phyloP scores from a whole-genome alignment of 73 alveolate species.

The Breviolum minutum region DNA sequence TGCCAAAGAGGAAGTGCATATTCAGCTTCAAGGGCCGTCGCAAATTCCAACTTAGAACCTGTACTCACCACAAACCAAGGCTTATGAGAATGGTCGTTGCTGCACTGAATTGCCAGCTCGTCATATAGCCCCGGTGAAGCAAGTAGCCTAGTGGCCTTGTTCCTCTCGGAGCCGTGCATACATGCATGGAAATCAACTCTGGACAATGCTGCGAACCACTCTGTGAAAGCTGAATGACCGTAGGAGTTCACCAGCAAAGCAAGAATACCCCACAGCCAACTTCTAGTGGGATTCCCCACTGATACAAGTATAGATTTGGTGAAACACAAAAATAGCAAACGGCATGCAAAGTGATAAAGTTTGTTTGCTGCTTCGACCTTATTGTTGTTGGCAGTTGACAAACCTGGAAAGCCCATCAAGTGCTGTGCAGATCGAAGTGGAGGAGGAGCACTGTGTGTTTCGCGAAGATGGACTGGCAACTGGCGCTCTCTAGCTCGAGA shows the following conservation, averaged over 20 bases:
- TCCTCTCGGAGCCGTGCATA: background rate
- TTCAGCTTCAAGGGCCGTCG: background rate
- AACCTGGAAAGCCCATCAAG: too few species aligned
- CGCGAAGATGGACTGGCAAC: too few species aligned
- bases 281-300: too few species aligned
- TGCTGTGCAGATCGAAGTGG: too few species aligned
- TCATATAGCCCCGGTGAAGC: background rate
- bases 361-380: too few species aligned
- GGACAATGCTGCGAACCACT: background rate
- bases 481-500: too few species aligned
- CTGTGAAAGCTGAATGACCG: background rate
- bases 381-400: too few species aligned
- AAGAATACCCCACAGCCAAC: background rate
- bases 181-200: background rate
- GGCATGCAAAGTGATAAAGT: too few species aligned
- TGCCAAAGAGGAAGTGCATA: too few species aligned
- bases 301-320: background rate
- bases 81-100: background rate
- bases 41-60: background rate
- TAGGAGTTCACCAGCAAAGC: background rate
- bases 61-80: background rate
- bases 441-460: too few species aligned
- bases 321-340: too few species aligned
- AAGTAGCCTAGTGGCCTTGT: background rate
- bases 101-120: background rate